Conservation (phyloP, 2,329 filamentous ascomycete species). For the Byssothecium circinans region DNA sequence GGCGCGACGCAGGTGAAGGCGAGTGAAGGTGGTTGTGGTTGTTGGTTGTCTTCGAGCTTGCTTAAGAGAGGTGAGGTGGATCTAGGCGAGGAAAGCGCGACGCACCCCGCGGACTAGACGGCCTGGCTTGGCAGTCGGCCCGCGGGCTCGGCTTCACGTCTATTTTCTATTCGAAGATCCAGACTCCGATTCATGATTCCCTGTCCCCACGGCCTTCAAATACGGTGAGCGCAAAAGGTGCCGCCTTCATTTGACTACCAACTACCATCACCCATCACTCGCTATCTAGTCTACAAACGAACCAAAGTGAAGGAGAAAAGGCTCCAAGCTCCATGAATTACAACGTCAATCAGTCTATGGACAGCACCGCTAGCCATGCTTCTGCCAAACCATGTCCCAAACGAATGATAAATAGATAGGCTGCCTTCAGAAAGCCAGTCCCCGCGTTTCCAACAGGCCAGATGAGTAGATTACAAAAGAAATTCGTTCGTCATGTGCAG, state of each 20-base stretch:
- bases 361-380: not conserved
- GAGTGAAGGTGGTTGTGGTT: constrained; percentile 1
- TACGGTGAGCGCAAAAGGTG: too few relatives aligned
- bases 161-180: too few relatives aligned
- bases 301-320: not conserved
- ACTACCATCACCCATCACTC: too few relatives aligned
- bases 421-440: not conserved
- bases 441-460: not conserved
- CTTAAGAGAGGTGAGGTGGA: constrained; percentile 20
- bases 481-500: constrained; percentile 25
- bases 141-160: constrained; percentile 20
- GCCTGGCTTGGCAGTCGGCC: constrained; percentile 17
- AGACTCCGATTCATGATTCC: too few relatives aligned
- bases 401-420: not conserved
- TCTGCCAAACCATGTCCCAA: not conserved
- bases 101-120: constrained; percentile 18
- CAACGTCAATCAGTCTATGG: not conserved
- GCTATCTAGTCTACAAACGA: not conserved
- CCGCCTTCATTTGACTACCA: not conserved
- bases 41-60: constrained; percentile 18
- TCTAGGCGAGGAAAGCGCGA: constrained; percentile 7
- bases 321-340: constrained; percentile 2
- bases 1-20: constrained; percentile 17
- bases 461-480: constrained; percentile 29
- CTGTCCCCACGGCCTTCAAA: too few relatives aligned